Evolutionary conservation across 352 stramenopile species (phyloP), one percentile per base, ranked within the genome.

Genomic region (Pythium phragmitis): DNA sequence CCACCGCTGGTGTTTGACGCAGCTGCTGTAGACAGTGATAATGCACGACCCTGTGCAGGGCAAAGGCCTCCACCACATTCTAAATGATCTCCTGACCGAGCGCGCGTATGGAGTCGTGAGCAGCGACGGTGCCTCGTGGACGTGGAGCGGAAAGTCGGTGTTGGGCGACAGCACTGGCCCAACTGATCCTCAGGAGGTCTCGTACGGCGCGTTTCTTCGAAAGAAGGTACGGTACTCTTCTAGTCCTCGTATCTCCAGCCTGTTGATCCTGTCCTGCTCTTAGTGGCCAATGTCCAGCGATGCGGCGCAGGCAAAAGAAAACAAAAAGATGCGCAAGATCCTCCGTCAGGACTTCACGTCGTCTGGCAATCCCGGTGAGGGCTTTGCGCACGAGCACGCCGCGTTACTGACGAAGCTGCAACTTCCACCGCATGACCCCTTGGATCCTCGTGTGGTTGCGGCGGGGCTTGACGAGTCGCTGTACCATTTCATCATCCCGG

Each of bases 31-130:
- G 85, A 93, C 85, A 2, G 54, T 91, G 46, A 93, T 93, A 55
- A 91, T 93, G 85, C 80, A 91, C 62, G 85, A 93, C 62, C 85
- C 82, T 0, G 74, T 89, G 60, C 85, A 93, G 63, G 80, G 79
- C 63, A 93, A 93, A 69, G 78, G 76, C 7, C 73, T 93, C n/a
- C 57, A 59, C 2, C 60, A 89, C 59, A 87, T 93, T 53, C 61
- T 93, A 5, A 93, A 93, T 60, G 85, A 93, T 50, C 59, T 93
- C 45, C 72, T 93, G 46, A 83, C 79, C 3, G 85, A 93, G 69
- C 65, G 67, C 17, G 77, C 79, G 21, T 71, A 74, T 7, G 84
- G 84, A 4, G 21, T 26, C 28, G 65, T 85, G 1, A 46, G 48
- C 17, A 23, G 26, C 6, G 68, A 75, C 23, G 71, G 65, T 13